Evolutionary conservation across 352 stramenopile species (phyloP), one percentile per base, ranked within the genome.

Genomic region (Globisporangium alternatum): DNA sequence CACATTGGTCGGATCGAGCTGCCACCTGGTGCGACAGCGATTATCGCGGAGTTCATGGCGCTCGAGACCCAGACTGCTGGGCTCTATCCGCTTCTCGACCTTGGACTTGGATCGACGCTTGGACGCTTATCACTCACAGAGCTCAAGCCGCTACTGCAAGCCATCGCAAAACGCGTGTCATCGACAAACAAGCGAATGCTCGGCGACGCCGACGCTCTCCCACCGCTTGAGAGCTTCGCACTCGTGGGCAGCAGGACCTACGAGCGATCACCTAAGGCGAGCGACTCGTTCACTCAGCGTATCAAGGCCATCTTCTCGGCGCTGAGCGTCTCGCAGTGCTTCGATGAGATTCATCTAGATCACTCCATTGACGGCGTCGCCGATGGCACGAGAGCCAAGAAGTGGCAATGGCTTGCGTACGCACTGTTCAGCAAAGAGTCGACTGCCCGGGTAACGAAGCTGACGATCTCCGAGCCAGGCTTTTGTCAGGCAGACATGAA

Each of bases 21-120:
- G 56, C 56, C 17, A 3, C 17, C 28, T 8, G 56, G 41, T n/a
- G 25, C 56, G 15, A 39, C 28, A 0, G 9, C 25, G 41, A 15
- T 33, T 8, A 41, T 62, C 19, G 44, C 41, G 13, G 28, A 54
- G 5, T 62, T 62, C 30, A 33, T 62, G 41, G 12, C 28, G 43
- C 56, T 62, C 15, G 15, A 30, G n/a, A 53, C 44, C 22, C 22
- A 41, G 25, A 62, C 41, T 13, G 13, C 17, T 0, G 56, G 56
- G 43, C 30, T 62, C 25, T 62, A 62, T 9, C 56, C 56, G 5
- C 19, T 28, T 5, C 8, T 62, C 22, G 56, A 62, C 41, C 21
- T 62, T 33, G 43, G 39, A 1, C 12, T 22, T 2, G 37, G 22
- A 25, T 43, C 56, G 13, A 9, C 41, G 17, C 56, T 62, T 25